Evolutionary conservation across 2,329 filamentous ascomycete genomes (phyloP), one percentile per base, ranked within the genome.

Genomic region (Colletotrichum sidae): DNA sequence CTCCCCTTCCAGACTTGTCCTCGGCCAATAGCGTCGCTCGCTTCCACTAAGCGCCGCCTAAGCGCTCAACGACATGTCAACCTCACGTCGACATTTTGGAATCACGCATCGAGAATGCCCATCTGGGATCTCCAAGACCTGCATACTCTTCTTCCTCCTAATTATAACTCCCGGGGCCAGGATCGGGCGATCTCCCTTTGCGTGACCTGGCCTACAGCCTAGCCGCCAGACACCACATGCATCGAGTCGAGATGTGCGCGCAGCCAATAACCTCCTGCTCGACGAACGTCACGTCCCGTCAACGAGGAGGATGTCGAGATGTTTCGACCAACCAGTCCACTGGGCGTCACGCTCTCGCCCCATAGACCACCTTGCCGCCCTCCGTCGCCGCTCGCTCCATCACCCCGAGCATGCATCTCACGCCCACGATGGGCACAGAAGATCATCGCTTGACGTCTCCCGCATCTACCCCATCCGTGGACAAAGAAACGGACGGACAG

Each of bases 131-230:
- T 9, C 44, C 39, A 38, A 5, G 39, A 49, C 42, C 55, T 64
- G n/a, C 50, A 46, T 25, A 25, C 1, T 25, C 25, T 25, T 25
- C 25, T 25, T 25, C 8, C 9, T 41, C 44, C 63, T 67, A 68
- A 58, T 58, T 63, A 68, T 68, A 68, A 63, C 66, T 68, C 54
- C 66, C 66, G 66, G 37, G 11, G 38, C 61, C 51, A 58, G 37
- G 34, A 15, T 7, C 17, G 45, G 47, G 7, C 47, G 63, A 63
- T 66, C 52, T 57, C 33, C 53, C 52, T 35, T 37, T 41, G 25
- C 53, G 17, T 25, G 56, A 54, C 35, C 39, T 47, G 45, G 37
- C 47, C 42, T 45, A 45, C 34, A 15, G 34, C 17, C 12, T 62
- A 34, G 13, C 51, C 62, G 60, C 60, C 50, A 41, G 38, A 42